Conservation (phyloP, 2,329 filamentous ascomycete species). For the Penicillium sp. region DNA sequence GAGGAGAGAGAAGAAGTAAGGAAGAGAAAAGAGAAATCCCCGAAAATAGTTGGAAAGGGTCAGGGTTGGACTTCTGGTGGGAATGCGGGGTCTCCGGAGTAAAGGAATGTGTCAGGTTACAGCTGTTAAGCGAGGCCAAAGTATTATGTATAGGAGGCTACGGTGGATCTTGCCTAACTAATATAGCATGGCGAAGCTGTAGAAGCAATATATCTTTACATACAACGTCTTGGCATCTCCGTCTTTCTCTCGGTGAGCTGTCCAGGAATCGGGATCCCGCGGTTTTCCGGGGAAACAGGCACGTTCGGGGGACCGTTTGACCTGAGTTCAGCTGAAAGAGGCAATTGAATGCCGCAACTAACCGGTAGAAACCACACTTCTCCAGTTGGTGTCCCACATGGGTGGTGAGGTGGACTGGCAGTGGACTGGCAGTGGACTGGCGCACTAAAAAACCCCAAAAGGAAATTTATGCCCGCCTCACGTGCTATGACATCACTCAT, state of each 20-base stretch:
- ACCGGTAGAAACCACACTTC: not conserved
- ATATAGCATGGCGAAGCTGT: not conserved
- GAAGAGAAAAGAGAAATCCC: conserved; percentile 2
- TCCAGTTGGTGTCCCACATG: not conserved
- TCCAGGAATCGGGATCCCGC: conserved; percentile 19
- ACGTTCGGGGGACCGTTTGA: not conserved
- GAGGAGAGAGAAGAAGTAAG: not conserved
- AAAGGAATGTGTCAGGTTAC: not conserved
- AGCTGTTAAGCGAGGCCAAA: conserved; percentile 1
- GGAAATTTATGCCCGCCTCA: not conserved
- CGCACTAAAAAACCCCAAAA: not conserved
- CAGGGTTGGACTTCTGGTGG: conserved; percentile 11
- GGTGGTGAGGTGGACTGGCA: not conserved
- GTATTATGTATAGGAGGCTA: not conserved
- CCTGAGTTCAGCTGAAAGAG: not conserved
- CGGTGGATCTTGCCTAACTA: not conserved
- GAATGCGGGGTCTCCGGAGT: conserved; percentile 19
- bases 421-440: not conserved
- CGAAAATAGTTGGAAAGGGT: conserved; percentile 1
- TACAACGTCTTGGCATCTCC: conserved; percentile 4
- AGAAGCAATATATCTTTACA: not conserved
- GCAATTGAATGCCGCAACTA: not conserved
- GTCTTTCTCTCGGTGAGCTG: conserved; percentile 16
- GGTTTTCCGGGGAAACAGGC: conserved; percentile 7
- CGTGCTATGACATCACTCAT: not conserved